Evolutionary conservation across 2,329 filamentous ascomycete species (phyloP).

Genomic region (Emericellopsis atlantica): DNA sequence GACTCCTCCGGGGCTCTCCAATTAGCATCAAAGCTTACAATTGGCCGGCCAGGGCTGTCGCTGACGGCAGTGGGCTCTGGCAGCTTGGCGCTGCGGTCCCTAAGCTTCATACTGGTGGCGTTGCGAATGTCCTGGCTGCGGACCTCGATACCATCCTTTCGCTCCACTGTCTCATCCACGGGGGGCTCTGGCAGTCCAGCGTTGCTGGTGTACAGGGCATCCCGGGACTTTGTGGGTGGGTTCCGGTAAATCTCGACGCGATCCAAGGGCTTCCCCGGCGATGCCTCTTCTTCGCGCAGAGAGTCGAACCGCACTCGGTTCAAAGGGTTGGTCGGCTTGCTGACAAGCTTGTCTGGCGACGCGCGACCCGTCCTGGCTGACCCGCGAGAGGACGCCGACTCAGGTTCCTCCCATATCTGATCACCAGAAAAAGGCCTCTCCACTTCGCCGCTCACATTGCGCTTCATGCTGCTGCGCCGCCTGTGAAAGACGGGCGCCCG

Average conservation of each 20-base stretch:
- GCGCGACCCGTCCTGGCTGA: conserved; percentile 12
- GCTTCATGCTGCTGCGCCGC: conserved; percentile 52
- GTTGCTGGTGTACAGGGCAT: conserved; percentile 69
- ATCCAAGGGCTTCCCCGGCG: conserved; percentile 26
- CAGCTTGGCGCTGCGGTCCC: conserved; percentile 74
- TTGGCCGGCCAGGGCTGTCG: conserved; percentile 78
- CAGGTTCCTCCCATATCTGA: conserved; percentile 83
- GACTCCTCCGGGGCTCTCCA: conserved; percentile 64
- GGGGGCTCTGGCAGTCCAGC: conserved; percentile 7
- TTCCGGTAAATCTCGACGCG: conserved; percentile 73
- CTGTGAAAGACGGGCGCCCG: conserved; percentile 25
- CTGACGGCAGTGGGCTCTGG: conserved; percentile 86
- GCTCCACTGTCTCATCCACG: conserved; percentile 33
- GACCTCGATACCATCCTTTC: conserved; percentile 71
- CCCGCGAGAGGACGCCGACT: conserved; percentile 18
- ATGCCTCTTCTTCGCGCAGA: conserved; percentile 21
- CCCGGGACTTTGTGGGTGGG: conserved; percentile 68
- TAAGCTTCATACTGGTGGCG: conserved; percentile 80
- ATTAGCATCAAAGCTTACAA: conserved; percentile 88
- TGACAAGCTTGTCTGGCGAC: conserved; percentile 10
- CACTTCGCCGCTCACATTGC: conserved; percentile 59
- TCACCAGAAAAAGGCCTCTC: conserved; percentile 59
- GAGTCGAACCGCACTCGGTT: conserved; percentile 25
- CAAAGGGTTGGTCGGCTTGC: conserved; percentile 17
- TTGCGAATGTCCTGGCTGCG: conserved; percentile 77